These are phyloP conservation scores for Fraxinus excelsior DNA, from an alignment of 257 asterid genomes.

Conservation along the genomic window DNA sequence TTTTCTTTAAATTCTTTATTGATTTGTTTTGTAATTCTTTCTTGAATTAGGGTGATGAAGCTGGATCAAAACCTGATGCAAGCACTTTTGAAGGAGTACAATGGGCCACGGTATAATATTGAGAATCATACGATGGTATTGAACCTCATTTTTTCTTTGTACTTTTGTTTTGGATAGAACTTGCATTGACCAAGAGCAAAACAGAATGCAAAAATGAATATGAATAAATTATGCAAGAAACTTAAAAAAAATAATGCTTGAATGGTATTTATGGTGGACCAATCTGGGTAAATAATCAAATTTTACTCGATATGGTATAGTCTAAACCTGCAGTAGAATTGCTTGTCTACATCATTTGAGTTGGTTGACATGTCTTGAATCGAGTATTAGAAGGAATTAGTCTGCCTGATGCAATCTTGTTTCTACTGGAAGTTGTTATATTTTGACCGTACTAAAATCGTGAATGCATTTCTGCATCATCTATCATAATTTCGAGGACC, in stretches of 20 bases:
- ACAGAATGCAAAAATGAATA: neutral
- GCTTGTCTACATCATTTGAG: constrained; percentile 1
- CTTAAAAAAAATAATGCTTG: neutral
- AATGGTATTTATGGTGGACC: constrained; percentile 5
- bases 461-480: neutral
- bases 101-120: constrained; percentile 75
- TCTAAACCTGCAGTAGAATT: constrained; percentile 4
- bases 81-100: constrained; percentile 56
- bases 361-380: neutral
- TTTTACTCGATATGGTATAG: neutral
- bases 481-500: neutral
- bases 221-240: constrained; percentile 15
- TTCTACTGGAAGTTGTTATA: neutral
- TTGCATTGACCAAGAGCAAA: neutral
- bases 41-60: constrained; percentile 68
- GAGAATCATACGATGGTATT: constrained; percentile 83
- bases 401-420: neutral
- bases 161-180: constrained; percentile 10
- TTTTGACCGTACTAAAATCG: constrained; percentile 11
- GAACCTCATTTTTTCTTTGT: neutral
- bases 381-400: neutral
- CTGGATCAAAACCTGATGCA: constrained; percentile 62
- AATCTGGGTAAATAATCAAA: neutral
- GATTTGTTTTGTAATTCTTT: constrained; percentile 19
- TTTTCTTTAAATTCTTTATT: constrained; percentile 20